These are phyloP conservation scores for Chlorella ohadii DNA, from an alignment of 139 green algal genomes.

Conservation along the genomic window DNA sequence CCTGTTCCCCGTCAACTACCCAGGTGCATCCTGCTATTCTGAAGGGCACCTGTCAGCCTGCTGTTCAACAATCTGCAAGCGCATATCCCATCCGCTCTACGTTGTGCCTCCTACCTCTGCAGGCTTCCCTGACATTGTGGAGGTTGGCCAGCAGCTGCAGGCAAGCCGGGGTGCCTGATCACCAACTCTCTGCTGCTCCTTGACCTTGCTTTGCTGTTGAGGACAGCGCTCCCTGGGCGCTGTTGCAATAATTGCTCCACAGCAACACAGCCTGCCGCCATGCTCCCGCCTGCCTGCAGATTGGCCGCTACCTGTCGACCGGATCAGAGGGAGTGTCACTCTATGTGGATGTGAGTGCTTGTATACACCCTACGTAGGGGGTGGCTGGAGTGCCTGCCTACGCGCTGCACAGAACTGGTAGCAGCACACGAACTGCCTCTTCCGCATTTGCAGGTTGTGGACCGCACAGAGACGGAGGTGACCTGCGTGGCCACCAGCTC, in stretches of 20 bases:
- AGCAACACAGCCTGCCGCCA: too few species aligned
- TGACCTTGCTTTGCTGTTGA: too few species aligned
- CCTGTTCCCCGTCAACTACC: slow-evolving; percentile 70
- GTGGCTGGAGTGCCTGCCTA: too few species aligned
- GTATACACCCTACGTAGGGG: too few species aligned
- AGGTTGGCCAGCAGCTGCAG: slow-evolving; percentile 42
- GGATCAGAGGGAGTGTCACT: slow-evolving; percentile 67
- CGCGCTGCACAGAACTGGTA: too few species aligned
- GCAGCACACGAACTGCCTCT: too few species aligned
- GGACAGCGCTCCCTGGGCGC: too few species aligned
- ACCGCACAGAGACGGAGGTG: slow-evolving; percentile 48
- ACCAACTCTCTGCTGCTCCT: too few species aligned
- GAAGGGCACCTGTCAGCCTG: too few species aligned
- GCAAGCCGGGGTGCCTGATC: not conserved
- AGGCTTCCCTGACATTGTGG: slow-evolving; percentile 25
- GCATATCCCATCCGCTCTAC: not conserved
- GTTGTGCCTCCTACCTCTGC: not conserved
- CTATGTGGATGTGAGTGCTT: slow-evolving; percentile 74
- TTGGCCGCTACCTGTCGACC: slow-evolving; percentile 85
- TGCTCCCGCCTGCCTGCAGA: too few species aligned
- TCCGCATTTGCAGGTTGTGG: slow-evolving; percentile 45
- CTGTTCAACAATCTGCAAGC: not conserved
- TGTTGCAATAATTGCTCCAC: too few species aligned
- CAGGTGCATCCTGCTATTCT: not conserved
- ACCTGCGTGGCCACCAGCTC: slow-evolving; percentile 77